These are phyloP conservation scores for Solanum ossicruentum DNA, from an alignment of 257 asterid species.

Conservation along the genomic window DNA sequence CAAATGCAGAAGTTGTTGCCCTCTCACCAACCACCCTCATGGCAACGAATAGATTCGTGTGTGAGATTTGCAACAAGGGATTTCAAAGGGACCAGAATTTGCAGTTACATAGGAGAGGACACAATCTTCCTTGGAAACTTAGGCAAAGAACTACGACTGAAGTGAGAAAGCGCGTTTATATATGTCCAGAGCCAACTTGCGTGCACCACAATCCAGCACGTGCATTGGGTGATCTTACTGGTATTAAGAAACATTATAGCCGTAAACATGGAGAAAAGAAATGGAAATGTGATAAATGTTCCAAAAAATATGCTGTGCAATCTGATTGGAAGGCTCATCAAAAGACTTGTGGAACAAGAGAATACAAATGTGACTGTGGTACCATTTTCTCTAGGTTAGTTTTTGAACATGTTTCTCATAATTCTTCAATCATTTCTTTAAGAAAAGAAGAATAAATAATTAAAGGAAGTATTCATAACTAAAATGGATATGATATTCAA, in stretches of 20 bases:
- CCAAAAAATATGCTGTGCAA: constrained; percentile 72
- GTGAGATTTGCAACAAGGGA: constrained; percentile 85
- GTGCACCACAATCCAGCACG: constrained; percentile 65
- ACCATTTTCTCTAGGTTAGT: constrained; percentile 76
- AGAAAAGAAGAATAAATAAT: not conserved
- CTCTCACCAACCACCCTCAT: constrained; percentile 75
- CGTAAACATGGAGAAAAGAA: constrained; percentile 89
- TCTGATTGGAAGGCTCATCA: constrained; percentile 94
- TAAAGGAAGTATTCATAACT: not conserved
- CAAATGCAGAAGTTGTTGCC: constrained; percentile 74
- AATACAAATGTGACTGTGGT: constrained; percentile 86
- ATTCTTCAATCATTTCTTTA: not conserved
- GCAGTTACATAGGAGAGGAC: constrained; percentile 76
- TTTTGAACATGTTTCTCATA: not conserved
- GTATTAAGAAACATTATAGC: constrained; percentile 85
- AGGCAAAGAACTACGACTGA: constrained; percentile 49
- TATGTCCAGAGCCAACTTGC: constrained; percentile 74
- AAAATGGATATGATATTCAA: not conserved
- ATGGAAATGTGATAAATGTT: constrained; percentile 85
- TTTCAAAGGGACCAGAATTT: constrained; percentile 87
- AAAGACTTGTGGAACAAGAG: constrained; percentile 84
- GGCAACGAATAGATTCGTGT: constrained; percentile 84
- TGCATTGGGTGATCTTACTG: constrained; percentile 80
- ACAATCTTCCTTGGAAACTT: constrained; percentile 87
- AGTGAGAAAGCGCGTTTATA: constrained; percentile 55